Conservation (phyloP, 139 green algal species). For the Chlamydomonas incerta region DNA sequence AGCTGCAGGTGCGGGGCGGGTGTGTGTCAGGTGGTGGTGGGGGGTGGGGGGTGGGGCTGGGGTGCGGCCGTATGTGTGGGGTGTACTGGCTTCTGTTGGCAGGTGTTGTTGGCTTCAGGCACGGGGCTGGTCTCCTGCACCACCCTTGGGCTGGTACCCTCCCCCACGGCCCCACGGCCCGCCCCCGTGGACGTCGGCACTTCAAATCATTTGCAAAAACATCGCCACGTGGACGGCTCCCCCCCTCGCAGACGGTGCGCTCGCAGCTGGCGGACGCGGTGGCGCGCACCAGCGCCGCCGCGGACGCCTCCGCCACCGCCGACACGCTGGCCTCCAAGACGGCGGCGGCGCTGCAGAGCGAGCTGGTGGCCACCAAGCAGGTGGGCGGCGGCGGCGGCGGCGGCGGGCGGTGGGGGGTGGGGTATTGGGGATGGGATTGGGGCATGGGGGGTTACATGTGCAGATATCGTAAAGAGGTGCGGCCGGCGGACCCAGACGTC, state of each 20-base stretch:
- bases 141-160: too few relatives aligned
- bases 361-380: slow-evolving; percentile 39
- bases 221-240: too few relatives aligned
- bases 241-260: slow-evolving; percentile 23
- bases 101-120: too few relatives aligned
- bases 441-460: background rate
- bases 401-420: background rate
- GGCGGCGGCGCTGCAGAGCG: background rate
- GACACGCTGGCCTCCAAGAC: slow-evolving; percentile 23
- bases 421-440: too few relatives aligned
- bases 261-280: slow-evolving; percentile 6
- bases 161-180: too few relatives aligned
- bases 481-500: too few relatives aligned
- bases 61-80: background rate
- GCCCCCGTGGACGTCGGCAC: too few relatives aligned
- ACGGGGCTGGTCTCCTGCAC: too few relatives aligned
- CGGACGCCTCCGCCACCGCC: slow-evolving; percentile 10
- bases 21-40: background rate
- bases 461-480: too few relatives aligned
- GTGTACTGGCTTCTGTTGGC: too few relatives aligned
- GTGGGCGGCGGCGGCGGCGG: background rate
- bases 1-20: slow-evolving; percentile 18
- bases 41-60: too few relatives aligned
- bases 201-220: too few relatives aligned
- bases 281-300: slow-evolving; percentile 8